Evolutionary conservation across 1,284 basidiomycete species (phyloP), one percentile per base, ranked within the genome.

Genomic region (Cryptococcus depauperatus): DNA sequence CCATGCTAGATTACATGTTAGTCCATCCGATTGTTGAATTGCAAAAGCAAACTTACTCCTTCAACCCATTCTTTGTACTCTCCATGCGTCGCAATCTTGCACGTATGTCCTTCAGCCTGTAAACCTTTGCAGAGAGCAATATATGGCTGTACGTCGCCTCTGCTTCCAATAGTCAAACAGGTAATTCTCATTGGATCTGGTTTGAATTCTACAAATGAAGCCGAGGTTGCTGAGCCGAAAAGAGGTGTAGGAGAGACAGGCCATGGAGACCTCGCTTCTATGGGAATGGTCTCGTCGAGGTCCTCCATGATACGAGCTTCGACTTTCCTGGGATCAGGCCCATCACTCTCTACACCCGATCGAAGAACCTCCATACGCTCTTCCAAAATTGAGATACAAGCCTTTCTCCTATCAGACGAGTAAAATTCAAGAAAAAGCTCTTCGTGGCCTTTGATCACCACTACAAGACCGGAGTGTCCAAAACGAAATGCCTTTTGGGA

Each of bases 51-150:
- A 75, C 85, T 70, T 58, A 90, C 87, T 33, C 87, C 83, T 73
- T 92, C 87, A 50, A 98, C 83, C 95, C 95, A 98, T 33, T 84
- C 81, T 66, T 82, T 80, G 71, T 93, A 98, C 70, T 98, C 93
- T 38, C 81, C 84, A 58, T 97, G 93, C 5, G 89, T 55, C 7
- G 66, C 68, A 38, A 70, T 70, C 39, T 55, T 55, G 10, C 58
- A 57, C 2, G 43, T 48, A 49, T 70, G 68, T 0, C 68, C 68
- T 42, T 97, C 89, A 2, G 82, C 81, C 72, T 89, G 84, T 14
- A 98, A 72, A 0, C 90, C 90, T 65, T 93, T 92, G 28, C 86
- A 87, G 9, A 98, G 76, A 1, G 93, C 84, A 56, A 98, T 96
- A 64, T 96, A 92, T 16, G 88, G 88, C 66, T 93, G 89, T 8